These are phyloP conservation scores for Plasmodium ovale DNA, from an alignment of 169 alveolate genomes.

Conservation along the genomic window DNA sequence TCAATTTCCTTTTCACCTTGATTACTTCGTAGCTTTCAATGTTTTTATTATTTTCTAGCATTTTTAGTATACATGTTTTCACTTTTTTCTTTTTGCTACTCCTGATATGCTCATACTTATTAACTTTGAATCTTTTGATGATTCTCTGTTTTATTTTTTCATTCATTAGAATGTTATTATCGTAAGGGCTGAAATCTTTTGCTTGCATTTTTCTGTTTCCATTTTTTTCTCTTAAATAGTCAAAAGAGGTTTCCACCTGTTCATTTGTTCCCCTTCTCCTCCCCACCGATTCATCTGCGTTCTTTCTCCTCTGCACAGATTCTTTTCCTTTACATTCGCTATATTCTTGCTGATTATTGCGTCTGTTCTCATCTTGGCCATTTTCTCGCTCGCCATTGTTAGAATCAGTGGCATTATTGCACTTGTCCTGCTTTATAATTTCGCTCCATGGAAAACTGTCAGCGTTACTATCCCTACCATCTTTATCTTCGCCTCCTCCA, in stretches of 20 bases:
- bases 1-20: slow-evolving; percentile 18
- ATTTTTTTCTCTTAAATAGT: slow-evolving; percentile 44
- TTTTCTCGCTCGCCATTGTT: background rate
- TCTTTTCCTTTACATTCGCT: too few relatives aligned
- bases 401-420: background rate
- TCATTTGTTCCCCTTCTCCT: too few relatives aligned
- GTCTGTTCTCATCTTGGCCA: background rate
- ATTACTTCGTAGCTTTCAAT: slow-evolving; percentile 41
- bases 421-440: background rate
- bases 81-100: slow-evolving; percentile 64
- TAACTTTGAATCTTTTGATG: slow-evolving; percentile 27
- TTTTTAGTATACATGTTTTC: slow-evolving; percentile 23
- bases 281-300: too few relatives aligned
- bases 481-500: background rate
- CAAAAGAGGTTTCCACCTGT: slow-evolving; percentile 21
- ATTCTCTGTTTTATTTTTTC: slow-evolving; percentile 54
- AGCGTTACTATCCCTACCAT: background rate
- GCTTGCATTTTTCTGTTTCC: slow-evolving; percentile 13
- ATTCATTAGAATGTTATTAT: slow-evolving; percentile 71
- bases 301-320: too few relatives aligned
- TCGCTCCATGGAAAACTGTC: background rate
- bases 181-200: slow-evolving; percentile 37
- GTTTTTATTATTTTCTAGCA: slow-evolving; percentile 35
- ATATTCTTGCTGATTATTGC: too few relatives aligned
- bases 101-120: slow-evolving; percentile 59